A percentile compares a stretch with the other conserved stretches of the same genome.
Evolutionary conservation across 148 eudicot genomes (phyloP).

Genomic region (Rhododendron kiyosumense): DNA sequence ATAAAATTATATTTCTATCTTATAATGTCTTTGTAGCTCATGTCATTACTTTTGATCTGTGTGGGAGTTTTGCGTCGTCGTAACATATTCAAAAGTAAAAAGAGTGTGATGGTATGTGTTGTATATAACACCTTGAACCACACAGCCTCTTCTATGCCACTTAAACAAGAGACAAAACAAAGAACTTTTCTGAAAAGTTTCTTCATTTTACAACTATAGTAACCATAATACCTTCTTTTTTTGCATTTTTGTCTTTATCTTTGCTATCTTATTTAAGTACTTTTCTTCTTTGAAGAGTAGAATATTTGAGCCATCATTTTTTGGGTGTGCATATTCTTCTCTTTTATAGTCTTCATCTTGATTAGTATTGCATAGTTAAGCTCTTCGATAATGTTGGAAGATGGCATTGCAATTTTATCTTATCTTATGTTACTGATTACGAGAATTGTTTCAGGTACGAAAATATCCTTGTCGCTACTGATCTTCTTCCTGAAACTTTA

Average conservation of each 20-base stretch:
- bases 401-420: neutral
- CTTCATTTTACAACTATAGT: too few species aligned
- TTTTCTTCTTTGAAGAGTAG: neutral
- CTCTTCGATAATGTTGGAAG: neutral
- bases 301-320: neutral
- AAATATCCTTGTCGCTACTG: slow-evolving; percentile 73
- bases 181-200: too few species aligned
- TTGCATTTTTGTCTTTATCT: neutral
- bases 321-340: neutral
- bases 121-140: neutral
- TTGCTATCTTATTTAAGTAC: neutral
- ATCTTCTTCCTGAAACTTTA: slow-evolving; percentile 85
- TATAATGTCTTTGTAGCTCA: neutral
- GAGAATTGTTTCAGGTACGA: slow-evolving; percentile 66
- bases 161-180: neutral
- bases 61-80: neutral
- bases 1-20: neutral
- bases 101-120: neutral
- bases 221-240: too few species aligned
- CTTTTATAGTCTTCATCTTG: neutral
- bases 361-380: neutral
- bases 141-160: neutral
- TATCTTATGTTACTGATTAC: neutral
- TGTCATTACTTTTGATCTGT: neutral
- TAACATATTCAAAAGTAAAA: neutral